Percentiles rank a stretch among this genome's conserved stretches.
These are phyloP conservation scores for Alternaria solani DNA, from an alignment of 2,329 filamentous ascomycete genomes.

Conservation along the genomic window DNA sequence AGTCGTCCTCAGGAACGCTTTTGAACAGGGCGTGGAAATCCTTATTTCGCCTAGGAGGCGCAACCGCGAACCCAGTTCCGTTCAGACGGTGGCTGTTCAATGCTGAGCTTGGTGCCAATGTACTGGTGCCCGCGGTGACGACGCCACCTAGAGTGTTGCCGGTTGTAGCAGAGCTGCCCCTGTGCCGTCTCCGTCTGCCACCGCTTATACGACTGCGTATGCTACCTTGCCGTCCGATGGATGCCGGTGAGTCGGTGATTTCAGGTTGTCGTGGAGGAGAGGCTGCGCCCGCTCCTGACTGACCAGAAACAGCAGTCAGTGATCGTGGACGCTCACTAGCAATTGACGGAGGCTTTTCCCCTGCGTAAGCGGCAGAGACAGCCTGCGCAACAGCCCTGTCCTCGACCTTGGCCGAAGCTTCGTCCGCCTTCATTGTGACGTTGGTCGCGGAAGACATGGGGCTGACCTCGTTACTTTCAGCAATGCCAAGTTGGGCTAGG, in stretches of 20 bases:
- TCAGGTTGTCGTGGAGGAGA: conserved; percentile 71
- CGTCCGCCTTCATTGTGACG: conserved; percentile 60
- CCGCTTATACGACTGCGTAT: conserved; percentile 63
- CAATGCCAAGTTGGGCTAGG: conserved; percentile 85
- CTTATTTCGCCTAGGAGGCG: conserved; percentile 92
- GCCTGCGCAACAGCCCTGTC: conserved; percentile 67
- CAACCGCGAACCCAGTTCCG: conserved; percentile 94
- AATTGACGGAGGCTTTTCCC: conserved; percentile 49
- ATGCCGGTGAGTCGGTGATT: conserved; percentile 66
- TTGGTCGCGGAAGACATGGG: conserved; percentile 67
- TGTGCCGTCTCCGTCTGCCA: conserved; percentile 69
- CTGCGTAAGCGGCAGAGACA: conserved; percentile 67
- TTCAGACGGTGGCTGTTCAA: conserved; percentile 78
- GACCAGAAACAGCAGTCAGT: conserved; percentile 47
- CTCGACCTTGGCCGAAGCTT: conserved; percentile 64
- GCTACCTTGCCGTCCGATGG: conserved; percentile 62
- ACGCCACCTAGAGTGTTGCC: conserved; percentile 74
- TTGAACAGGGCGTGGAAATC: conserved; percentile 95
- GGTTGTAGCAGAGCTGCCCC: conserved; percentile 77
- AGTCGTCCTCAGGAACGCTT: conserved; percentile 97
- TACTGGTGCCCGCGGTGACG: conserved; percentile 73
- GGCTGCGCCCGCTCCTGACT: conserved; percentile 31
- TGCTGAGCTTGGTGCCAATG: conserved; percentile 70
- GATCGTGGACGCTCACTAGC: conserved; percentile 52
- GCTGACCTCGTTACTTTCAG: conserved; percentile 66